Conservation (phyloP, 75 land plant genomes). For the Sequoiadendron giganteum region DNA sequence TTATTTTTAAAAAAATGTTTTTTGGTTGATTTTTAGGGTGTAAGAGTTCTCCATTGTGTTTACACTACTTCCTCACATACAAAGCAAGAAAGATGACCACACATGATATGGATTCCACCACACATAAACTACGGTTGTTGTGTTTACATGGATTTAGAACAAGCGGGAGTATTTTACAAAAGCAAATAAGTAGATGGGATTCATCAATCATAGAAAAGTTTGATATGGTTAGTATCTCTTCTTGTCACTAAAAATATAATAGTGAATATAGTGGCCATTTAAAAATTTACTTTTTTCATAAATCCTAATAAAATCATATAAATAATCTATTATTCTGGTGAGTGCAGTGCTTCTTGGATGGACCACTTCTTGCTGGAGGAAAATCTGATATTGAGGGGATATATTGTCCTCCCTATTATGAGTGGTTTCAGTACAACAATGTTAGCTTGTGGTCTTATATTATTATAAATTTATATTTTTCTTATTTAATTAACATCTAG, state of each 20-base stretch:
- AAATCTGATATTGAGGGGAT: slow-evolving; percentile 82
- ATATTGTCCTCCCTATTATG: slow-evolving; percentile 82
- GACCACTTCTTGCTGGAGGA: slow-evolving; percentile 61
- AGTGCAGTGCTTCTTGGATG: slow-evolving; percentile 68
- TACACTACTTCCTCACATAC: too few relatives aligned
- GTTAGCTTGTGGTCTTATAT: too few relatives aligned
- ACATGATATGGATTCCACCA: too few relatives aligned
- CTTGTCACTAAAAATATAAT: background rate
- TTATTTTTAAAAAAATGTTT: too few relatives aligned
- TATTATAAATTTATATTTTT: too few relatives aligned
- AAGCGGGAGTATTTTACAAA: slow-evolving; percentile 51
- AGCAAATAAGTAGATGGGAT: slow-evolving; percentile 70
- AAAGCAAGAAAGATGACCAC: too few relatives aligned
- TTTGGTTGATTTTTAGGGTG: too few relatives aligned
- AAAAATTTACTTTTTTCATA: too few relatives aligned
- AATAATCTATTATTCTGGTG: background rate
- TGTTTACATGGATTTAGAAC: slow-evolving; percentile 77
- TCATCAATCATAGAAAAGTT: slow-evolving; percentile 49
- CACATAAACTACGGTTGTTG: slow-evolving; percentile 42
- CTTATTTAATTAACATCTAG: background rate
- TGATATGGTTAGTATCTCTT: slow-evolving; percentile 23
- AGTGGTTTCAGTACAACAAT: slow-evolving; percentile 85
- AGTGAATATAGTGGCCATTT: background rate
- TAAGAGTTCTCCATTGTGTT: too few relatives aligned
- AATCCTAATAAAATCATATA: background rate